These are phyloP conservation scores for Dillenia suffruticosa DNA, from an alignment of 164 flowering plant species.

Conservation along the genomic window DNA sequence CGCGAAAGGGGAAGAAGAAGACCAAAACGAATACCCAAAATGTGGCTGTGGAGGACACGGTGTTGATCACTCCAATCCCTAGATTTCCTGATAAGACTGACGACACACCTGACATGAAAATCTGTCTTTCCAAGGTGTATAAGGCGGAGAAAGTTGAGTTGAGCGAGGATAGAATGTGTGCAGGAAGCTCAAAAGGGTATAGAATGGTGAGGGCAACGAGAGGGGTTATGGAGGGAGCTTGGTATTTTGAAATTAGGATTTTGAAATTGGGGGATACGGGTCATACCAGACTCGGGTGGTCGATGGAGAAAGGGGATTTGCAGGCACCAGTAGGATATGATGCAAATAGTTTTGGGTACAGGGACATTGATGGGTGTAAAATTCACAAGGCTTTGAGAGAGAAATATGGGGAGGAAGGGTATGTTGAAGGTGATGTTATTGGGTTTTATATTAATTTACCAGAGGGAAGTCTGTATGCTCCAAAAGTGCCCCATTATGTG, in stretches of 20 bases:
- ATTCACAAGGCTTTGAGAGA: slow-evolving; percentile 87
- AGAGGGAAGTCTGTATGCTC: slow-evolving; percentile 61
- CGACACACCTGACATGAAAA: slow-evolving; percentile 53
- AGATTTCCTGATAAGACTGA: slow-evolving; percentile 73
- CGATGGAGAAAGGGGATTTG: slow-evolving; percentile 92
- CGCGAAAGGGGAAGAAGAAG: slow-evolving; percentile 76
- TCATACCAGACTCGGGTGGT: slow-evolving; percentile 94
- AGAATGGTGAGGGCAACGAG: slow-evolving; percentile 96
- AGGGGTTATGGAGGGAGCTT: slow-evolving; percentile 85
- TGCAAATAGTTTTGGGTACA: slow-evolving; percentile 80
- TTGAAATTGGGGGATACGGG: slow-evolving; percentile 75
- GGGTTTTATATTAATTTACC: slow-evolving; percentile 91
- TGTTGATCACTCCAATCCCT: slow-evolving; percentile 60
- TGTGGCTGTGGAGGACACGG: slow-evolving; percentile 37
- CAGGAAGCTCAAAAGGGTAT: slow-evolving; percentile 84
- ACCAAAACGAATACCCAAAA: slow-evolving; percentile 29
- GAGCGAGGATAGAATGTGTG: slow-evolving; percentile 73
- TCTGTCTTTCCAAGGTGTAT: slow-evolving; percentile 78
- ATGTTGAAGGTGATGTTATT: slow-evolving; percentile 89
- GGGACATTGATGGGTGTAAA: slow-evolving; percentile 93
- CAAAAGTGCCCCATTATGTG: slow-evolving; percentile 64
- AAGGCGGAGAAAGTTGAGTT: slow-evolving; percentile 97
- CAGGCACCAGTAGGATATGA: slow-evolving; percentile 99
- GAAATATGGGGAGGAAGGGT: slow-evolving; percentile 88
- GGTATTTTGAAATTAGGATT: slow-evolving; percentile 91